Evolutionary conservation across 139 green algal species (phyloP).

Genomic region (Pycnococcus provasolii): DNA sequence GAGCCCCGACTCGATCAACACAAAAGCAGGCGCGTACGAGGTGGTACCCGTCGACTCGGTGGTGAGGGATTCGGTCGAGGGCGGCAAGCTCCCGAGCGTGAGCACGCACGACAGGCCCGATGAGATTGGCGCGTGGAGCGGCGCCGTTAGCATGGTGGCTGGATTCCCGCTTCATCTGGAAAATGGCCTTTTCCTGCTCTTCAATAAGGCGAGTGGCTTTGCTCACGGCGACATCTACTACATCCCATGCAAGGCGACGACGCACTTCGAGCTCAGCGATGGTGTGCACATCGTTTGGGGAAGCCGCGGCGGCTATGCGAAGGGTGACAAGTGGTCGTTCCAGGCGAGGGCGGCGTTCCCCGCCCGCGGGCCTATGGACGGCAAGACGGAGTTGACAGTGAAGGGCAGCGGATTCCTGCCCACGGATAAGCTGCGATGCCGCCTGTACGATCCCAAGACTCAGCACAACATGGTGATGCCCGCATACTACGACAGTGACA

Average conservation of each 20-base stretch:
- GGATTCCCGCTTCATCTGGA: neutral
- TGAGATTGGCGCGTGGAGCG: neutral
- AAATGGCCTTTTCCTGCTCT: neutral
- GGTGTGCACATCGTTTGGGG: neutral
- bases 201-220: neutral
- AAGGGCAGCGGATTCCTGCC: neutral
- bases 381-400: slow-evolving; percentile 6
- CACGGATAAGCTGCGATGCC: neutral
- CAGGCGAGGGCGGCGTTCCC: neutral
- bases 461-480: neutral
- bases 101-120: neutral
- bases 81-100: neutral
- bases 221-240: slow-evolving; percentile 1
- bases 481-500: slow-evolving; percentile 2
- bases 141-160: neutral
- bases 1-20: too few relatives aligned
- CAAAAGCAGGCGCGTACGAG: too few relatives aligned
- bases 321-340: neutral
- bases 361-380: neutral
- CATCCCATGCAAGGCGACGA: neutral
- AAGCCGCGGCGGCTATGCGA: neutral
- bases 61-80: too few relatives aligned
- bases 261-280: slow-evolving; percentile 2
- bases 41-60: too few relatives aligned
- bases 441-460: neutral